These are phyloP conservation scores for Fusarium dimerum DNA, from an alignment of 2,329 filamentous ascomycete genomes.

Conservation along the genomic window DNA sequence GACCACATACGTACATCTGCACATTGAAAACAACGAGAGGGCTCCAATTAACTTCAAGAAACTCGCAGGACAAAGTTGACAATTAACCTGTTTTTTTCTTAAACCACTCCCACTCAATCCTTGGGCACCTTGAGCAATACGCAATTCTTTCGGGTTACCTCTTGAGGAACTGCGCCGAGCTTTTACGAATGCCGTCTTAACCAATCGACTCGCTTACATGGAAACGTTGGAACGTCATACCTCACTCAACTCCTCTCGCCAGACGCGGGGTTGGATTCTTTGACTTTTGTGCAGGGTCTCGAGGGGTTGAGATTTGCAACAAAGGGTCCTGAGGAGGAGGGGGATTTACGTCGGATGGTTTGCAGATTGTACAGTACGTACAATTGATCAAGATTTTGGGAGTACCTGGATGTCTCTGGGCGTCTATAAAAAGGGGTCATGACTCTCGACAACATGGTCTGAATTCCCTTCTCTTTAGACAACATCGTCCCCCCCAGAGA, in stretches of 20 bases:
- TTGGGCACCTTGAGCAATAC: background rate
- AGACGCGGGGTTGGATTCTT: background rate
- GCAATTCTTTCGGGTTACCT: background rate
- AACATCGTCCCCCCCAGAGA: background rate
- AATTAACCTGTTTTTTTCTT: too few species aligned
- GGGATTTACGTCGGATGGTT: too few species aligned
- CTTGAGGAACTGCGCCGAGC: background rate
- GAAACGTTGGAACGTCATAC: background rate
- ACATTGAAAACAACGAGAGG: too few species aligned
- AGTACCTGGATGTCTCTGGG: too few species aligned
- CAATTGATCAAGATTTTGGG: too few species aligned
- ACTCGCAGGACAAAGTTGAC: too few species aligned
- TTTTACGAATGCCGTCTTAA: background rate
- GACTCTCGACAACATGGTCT: background rate
- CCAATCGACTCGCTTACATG: background rate
- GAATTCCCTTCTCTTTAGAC: background rate
- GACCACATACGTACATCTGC: too few species aligned
- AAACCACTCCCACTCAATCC: too few species aligned
- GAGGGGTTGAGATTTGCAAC: background rate
- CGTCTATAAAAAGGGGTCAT: background rate
- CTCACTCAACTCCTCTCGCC: too few species aligned
- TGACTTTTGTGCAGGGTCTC: background rate
- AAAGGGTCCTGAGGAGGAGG: too few species aligned
- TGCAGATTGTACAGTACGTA: too few species aligned
- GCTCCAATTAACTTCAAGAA: too few species aligned